A percentile compares a stretch with the other conserved stretches of the same genome.
phyloP scores from a whole-genome alignment of 306 rosid genomes.

The Citrullus colocynthis region DNA sequence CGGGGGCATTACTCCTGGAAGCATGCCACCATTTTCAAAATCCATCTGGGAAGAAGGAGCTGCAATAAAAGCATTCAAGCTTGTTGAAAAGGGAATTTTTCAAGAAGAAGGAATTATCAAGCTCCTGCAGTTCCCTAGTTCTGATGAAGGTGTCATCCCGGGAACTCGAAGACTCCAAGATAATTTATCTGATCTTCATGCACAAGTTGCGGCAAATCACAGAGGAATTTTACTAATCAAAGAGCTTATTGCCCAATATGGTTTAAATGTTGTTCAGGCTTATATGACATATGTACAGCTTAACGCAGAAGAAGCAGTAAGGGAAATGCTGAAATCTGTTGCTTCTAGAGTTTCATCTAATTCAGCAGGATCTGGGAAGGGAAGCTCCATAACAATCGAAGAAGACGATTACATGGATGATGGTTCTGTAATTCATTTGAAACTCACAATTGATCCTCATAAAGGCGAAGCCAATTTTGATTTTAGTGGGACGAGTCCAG shows the following conservation, averaged over 20 bases:
- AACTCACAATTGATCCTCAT: slow-evolving; percentile 57
- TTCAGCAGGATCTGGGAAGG: slow-evolving; percentile 16
- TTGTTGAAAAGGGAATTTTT: slow-evolving; percentile 67
- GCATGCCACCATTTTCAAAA: slow-evolving; percentile 95
- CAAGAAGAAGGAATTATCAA: slow-evolving; percentile 69
- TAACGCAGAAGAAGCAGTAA: slow-evolving; percentile 90
- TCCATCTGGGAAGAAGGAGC: slow-evolving; percentile 90
- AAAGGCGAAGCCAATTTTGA: slow-evolving; percentile 83
- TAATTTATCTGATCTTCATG: slow-evolving; percentile 84
- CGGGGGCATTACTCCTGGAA: slow-evolving; percentile 90
- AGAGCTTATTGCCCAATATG: slow-evolving; percentile 80
- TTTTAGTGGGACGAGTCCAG: slow-evolving; percentile 65
- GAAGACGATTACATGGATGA: slow-evolving; percentile 99
- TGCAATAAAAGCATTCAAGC: slow-evolving; percentile 80
- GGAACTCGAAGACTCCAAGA: slow-evolving; percentile 85
- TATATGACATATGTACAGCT: slow-evolving; percentile 82
- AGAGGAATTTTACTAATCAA: slow-evolving; percentile 71
- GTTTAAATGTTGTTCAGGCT: slow-evolving; percentile 75
- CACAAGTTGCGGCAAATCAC: slow-evolving; percentile 92
- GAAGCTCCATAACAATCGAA: slow-evolving; percentile 33
- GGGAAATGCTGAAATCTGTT: slow-evolving; percentile 81
- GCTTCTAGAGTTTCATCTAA: slow-evolving; percentile 42
- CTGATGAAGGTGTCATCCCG: slow-evolving; percentile 40
- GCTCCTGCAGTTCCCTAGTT: slow-evolving; percentile 53
- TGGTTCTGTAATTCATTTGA: slow-evolving; percentile 78